Base-by-base conservation (phyloP, 208 protist genomes). In the Acanthamoeba culbertsoni region DNA sequence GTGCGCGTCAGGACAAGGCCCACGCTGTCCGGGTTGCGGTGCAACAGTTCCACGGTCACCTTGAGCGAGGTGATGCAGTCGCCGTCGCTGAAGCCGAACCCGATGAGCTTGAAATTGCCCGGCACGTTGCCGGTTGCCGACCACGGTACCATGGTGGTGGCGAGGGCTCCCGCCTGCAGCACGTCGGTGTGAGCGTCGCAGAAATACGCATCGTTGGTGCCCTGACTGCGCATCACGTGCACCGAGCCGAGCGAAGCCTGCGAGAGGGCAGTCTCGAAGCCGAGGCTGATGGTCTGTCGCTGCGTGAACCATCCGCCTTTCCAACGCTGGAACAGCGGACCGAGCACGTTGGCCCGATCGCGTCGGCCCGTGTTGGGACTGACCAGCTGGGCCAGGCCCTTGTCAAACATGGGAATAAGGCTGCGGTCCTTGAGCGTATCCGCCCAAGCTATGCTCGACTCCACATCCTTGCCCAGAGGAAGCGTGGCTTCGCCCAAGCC, bases 221-320 rank as follows among this genome's bases (percentile, higher is more conserved):
- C 82, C 82, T 89, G 82, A 4, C 35, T 33, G 46, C 55, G 46
- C 3, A 89, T 26, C 31, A 89, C 35, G 55, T 89, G 82, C 3
- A 89, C 82, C 0, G 82, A 89, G 16, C 82, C 82, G 2, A 65
- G 16, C 10, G n/a, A 31, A 5, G 28, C 46, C 35, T 63, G 3
- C 16, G 82, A 59, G 12, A 65, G 5, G 0, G 7, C 82, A 1
- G 35, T 89, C 82, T 89, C 82, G 1, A 89, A 63, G 46, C 35
- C 51, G 2, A 89, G 20, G 28, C 37, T 63, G 23, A 89, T 14
- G 7, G 82, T 89, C 55, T 89, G 53, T 14, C 82, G 82, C 82
- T 89, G 82, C 5, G 82, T 31, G 28, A 89, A 89, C 82, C 82
- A 89, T 0, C 82, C 82, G 31, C 82, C 82, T 31, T 89, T 89